Base-by-base conservation (phyloP, 805 yeast genomes). In the Metschnikowia amazonensis region DNA sequence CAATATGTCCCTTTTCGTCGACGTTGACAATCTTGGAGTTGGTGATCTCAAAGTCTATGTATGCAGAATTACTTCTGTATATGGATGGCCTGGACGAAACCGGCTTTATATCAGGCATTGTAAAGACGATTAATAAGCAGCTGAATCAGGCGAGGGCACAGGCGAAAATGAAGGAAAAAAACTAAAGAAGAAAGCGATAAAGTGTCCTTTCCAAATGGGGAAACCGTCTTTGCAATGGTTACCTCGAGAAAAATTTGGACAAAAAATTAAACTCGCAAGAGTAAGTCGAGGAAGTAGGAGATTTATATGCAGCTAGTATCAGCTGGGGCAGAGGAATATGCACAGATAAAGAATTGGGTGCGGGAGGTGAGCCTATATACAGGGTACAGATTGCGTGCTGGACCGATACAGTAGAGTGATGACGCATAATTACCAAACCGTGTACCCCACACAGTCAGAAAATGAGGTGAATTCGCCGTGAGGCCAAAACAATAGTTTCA, bases 1-100 rank as follows among this genome's bases (percentile, higher is more conserved):
- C 42, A 10, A 52, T 37, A 34, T 43, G 47, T 17, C 57, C 57
- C 33, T 55, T 52, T 36, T 55, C 57, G 35, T 55, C 58, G 28
- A 51, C 53, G 34, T 50, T 48, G 45, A 51, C 49, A 39, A 50
- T 48, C 40, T 45, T 45, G 14, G 58, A 47, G 46, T 52, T 51
- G 25, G 55, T 32, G 44, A 50, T 52, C 18, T 52, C 56, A 17
- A 46, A 42, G 37, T 52, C 56, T 14, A 50, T 25, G 33, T 51
- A 50, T 6, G 51, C 50, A 17, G 52, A 48, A 40, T 52, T 51
- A 33, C 49, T 46, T 33, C 56, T 46, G 43, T 44, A 50, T 17
- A 51, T 52, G 38, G 49, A 44, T 8, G 56, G 56, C 44, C 55
- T 41, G 34, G 53, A 47, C 10, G 44, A 25, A 25, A 25, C 7